Percentiles rank a stretch among this genome's conserved stretches.
Evolutionary conservation across 306 rosid genomes (phyloP).

Genomic region (Geum urbanum): DNA sequence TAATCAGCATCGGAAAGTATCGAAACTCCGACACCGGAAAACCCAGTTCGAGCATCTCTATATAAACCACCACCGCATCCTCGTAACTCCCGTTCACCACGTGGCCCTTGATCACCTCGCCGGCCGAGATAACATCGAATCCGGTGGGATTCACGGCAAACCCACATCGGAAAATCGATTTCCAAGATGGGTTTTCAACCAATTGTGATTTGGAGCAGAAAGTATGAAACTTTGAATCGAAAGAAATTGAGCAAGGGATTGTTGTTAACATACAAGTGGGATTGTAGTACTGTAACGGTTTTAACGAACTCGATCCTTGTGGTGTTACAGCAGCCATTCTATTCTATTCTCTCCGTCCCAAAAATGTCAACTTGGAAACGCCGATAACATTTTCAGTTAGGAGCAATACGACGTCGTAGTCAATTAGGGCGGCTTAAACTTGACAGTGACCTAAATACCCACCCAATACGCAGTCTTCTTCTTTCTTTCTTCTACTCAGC

Average conservation of each 20-base stretch:
- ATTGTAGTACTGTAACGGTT: not conserved
- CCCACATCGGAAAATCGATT: not conserved
- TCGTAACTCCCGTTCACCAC: slow-evolving; percentile 22
- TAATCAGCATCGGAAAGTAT: slow-evolving; percentile 35
- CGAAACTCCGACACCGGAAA: slow-evolving; percentile 23
- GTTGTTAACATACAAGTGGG: not conserved
- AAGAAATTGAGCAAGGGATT: slow-evolving; percentile 8
- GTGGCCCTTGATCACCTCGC: slow-evolving; percentile 18
- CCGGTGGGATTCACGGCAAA: not conserved
- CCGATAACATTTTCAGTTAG: too few species aligned
- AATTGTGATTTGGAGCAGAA: slow-evolving; percentile 1
- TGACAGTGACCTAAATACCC: not conserved
- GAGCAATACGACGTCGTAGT: not conserved
- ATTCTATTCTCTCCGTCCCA: not conserved
- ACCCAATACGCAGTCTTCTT: not conserved
- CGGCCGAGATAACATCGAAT: not conserved
- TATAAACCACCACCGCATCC: slow-evolving; percentile 34
- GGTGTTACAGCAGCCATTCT: not conserved
- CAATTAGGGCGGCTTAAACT: not conserved
- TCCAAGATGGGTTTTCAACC: slow-evolving; percentile 12
- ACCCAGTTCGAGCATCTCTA: slow-evolving; percentile 30
- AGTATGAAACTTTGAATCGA: slow-evolving; percentile 13
- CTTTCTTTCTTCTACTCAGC: not conserved
- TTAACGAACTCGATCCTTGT: not conserved
- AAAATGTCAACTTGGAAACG: not conserved